phyloP scores from a whole-genome alignment of 257 asterid genomes.

The Plantago elongata region DNA sequence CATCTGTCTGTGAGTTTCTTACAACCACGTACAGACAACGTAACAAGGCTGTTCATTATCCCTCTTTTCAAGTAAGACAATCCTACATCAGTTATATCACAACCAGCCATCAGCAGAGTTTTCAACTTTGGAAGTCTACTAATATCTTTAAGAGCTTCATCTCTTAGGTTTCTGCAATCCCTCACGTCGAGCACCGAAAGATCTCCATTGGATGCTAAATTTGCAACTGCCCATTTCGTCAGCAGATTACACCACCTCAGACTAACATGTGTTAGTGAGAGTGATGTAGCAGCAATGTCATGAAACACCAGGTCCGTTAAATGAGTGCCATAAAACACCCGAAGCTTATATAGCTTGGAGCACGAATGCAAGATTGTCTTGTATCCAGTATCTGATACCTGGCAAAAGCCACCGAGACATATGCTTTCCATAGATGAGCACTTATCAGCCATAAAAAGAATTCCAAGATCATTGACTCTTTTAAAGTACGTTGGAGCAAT shows the following conservation, averaged over 20 bases:
- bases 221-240: slow-evolving; percentile 68
- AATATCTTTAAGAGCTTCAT: slow-evolving; percentile 68
- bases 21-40: slow-evolving; percentile 84
- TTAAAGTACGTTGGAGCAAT: slow-evolving; percentile 68
- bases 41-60: slow-evolving; percentile 43
- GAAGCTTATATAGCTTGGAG: slow-evolving; percentile 57
- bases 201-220: slow-evolving; percentile 58
- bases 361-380: slow-evolving; percentile 87
- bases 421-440: slow-evolving; percentile 89
- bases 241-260: slow-evolving; percentile 87
- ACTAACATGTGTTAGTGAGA: slow-evolving; percentile 70
- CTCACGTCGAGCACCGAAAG: slow-evolving; percentile 67
- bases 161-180: slow-evolving; percentile 78
- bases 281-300: slow-evolving; percentile 78
- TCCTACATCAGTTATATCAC: slow-evolving; percentile 80
- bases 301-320: slow-evolving; percentile 89
- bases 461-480: slow-evolving; percentile 94
- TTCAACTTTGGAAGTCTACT: slow-evolving; percentile 58
- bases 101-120: slow-evolving; percentile 70
- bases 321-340: slow-evolving; percentile 74
- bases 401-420: slow-evolving; percentile 90
- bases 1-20: slow-evolving; percentile 81
- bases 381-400: slow-evolving; percentile 89
- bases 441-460: slow-evolving; percentile 92
- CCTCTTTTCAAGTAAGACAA: slow-evolving; percentile 67